Base-by-base conservation (phyloP, 495 filamentous ascomycete genomes). In the Penicillium fimorum region DNA sequence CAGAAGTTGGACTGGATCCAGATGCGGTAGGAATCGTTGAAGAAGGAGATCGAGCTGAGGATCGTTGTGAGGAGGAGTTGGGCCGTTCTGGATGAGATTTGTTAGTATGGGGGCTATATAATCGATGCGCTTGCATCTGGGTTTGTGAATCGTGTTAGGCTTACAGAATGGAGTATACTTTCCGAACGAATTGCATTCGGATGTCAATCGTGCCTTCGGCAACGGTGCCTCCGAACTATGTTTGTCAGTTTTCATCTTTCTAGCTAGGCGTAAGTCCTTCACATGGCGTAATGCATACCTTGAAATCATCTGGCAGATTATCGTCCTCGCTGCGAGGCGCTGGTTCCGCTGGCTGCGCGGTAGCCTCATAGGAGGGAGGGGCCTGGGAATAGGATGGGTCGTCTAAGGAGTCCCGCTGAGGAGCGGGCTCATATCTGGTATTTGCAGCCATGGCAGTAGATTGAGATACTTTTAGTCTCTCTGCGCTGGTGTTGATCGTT, bases 271-370 rank as follows among this genome's bases (percentile, higher is more conserved):
- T 4, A 6, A 4, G 7, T 1, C 4, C 25, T 4, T 15, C 13
- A 27, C 0, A 24, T n/a, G 6, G 12, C 8, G n/a, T 3, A 22
- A 43, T 11, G 53, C 67, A 35, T 68, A 88, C 88, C 79, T 96
- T 98, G 82, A 98, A 97, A 77, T 98, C 94, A 81, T 98, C 94
- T 5, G 94, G 94, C 43, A 98, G 69, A 62, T 91, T 87, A 69
- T 96, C 92, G 70, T 92, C 88, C 65, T 96, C 91, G 69, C 84
- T 85, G 69, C 82, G 87, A 58, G 94, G 87, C 51, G 86, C 80
- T n/a, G 72, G 62, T n/a, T 73, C 67, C 9, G 86, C 81, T 17
- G 72, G 63, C n/a, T 71, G 66, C 10, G 68, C 70, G 22, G 74
- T 76, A 51, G 64, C 81, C 80, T 68, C 80, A 73, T 66, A 88